These are phyloP conservation scores for Lactarius tabidus DNA, from an alignment of 768 basidiomycete genomes.

Conservation along the genomic window DNA sequence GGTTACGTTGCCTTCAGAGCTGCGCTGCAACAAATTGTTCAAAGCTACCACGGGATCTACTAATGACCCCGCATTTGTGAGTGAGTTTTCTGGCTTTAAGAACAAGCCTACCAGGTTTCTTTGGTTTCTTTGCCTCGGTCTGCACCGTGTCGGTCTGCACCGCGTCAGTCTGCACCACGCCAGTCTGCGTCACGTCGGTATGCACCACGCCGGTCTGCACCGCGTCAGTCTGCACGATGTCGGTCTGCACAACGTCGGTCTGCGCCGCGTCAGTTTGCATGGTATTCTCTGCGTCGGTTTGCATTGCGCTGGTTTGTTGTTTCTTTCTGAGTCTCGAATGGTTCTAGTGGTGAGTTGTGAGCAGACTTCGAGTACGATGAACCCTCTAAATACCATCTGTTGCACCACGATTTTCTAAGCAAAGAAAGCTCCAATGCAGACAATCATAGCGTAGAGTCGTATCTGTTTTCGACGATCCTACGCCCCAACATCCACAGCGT, in stretches of 20 bases:
- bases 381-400: slow-evolving; percentile 10
- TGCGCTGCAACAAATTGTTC: slow-evolving; percentile 4
- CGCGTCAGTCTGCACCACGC: too few relatives aligned
- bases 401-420: neutral
- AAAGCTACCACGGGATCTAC: neutral
- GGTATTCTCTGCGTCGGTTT: too few relatives aligned
- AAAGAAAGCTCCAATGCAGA: neutral
- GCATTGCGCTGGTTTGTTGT: too few relatives aligned
- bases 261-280: too few relatives aligned
- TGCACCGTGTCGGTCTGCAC: too few relatives aligned
- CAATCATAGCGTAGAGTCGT: neutral
- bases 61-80: neutral
- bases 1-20: neutral
- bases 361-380: neutral
- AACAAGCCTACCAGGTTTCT: neutral
- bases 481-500: slow-evolving; percentile 8
- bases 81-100: neutral
- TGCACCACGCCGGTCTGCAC: too few relatives aligned
- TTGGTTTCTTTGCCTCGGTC: neutral
- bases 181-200: too few relatives aligned
- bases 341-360: neutral
- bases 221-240: too few relatives aligned
- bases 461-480: slow-evolving; percentile 9
- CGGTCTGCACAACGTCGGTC: too few relatives aligned
- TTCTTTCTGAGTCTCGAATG: neutral